phyloP scores from a whole-genome alignment of 2,329 filamentous ascomycete species.

The Penicillium sp. region DNA sequence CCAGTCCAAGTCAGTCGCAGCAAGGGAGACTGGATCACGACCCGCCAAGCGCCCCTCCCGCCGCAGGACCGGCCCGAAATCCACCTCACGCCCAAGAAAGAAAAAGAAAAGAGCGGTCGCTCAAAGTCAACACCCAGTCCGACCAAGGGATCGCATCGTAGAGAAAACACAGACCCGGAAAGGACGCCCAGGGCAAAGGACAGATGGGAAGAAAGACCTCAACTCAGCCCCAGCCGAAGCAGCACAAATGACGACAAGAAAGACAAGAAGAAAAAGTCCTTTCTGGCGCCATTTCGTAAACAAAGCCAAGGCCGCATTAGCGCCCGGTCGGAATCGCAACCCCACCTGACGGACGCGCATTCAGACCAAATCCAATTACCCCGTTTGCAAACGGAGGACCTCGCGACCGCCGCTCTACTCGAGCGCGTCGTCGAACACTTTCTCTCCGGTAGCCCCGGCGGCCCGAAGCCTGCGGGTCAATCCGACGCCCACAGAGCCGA shows the following conservation, averaged over 20 bases:
- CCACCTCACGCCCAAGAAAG: neutral
- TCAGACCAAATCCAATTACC: conserved; percentile 19
- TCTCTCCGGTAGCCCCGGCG: conserved; percentile 1
- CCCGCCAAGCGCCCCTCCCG: conserved; percentile 33
- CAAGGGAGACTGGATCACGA: conserved; percentile 35
- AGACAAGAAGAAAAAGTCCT: conserved; percentile 2
- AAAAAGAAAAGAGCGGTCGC: neutral
- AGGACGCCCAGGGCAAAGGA: neutral
- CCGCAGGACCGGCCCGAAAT: conserved; percentile 10
- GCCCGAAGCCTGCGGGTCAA: neutral
- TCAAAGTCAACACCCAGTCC: neutral
- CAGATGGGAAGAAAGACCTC: neutral
- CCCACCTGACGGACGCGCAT: neutral
- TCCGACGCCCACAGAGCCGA: neutral
- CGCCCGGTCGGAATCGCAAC: conserved; percentile 5
- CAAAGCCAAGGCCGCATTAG: neutral
- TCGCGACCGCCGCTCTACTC: conserved; percentile 4
- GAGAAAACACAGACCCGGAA: neutral
- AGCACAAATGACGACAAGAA: neutral
- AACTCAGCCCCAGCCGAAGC: neutral
- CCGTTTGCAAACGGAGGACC: conserved; percentile 20
- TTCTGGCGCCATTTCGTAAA: conserved; percentile 5
- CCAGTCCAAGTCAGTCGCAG: conserved; percentile 39
- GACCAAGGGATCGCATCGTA: neutral
- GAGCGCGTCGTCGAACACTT: conserved; percentile 5